Base-by-base conservation (phyloP, 2,329 filamentous ascomycete species). In the Allantophomopsis lycopodina region DNA sequence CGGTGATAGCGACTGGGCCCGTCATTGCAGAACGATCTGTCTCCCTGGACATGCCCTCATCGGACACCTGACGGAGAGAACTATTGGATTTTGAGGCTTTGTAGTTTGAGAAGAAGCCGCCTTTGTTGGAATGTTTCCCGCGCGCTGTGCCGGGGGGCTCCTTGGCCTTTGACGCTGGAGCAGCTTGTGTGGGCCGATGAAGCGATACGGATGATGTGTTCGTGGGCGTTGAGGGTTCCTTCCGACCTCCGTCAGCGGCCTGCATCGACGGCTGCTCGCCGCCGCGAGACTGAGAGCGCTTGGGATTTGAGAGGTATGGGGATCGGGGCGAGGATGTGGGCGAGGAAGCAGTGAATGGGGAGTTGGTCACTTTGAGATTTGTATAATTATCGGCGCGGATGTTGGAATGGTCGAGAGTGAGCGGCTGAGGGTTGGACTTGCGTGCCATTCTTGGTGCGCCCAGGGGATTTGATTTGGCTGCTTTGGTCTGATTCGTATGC, bases 41-140 rank as follows among this genome's bases (percentile, higher is more conserved):
- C 46, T 56, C 54, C 52, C 46, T 55, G 15, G 52, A 55, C 50
- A 54, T 52, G 39, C 44, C 49, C 38, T 55, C 53, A 41, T 62
- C 55, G 18, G 55, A 45, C 30, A 53, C 48, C 38, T 57, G 55
- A 38, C 57, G 53, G 28, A 49, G 49, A 21, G 54, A 54, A 35
- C 56, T 62, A 5, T 63, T 62, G 20, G 64, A 66, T 43, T 64
- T 68, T 5, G 60, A 58, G 10, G 63, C 63, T 41, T 62, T 59
- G 42, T 66, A 60, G 46, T 68, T 68, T 34, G 61, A 57, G 46
- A 69, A 69, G 45, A 68, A 66, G 54, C 53, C 51, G 28, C 46
- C 33, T 28, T 32, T 41, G 40, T 14, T 32, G 36, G 6, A 34
- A 38, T 23, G 35, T 28, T 15, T 35, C 16, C 37, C 33, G 37